Percentiles rank a stretch among this genome's conserved stretches.
Evolutionary conservation across 192 early-diverging fungal species (phyloP).

Genomic region (Pilaira anomala): DNA sequence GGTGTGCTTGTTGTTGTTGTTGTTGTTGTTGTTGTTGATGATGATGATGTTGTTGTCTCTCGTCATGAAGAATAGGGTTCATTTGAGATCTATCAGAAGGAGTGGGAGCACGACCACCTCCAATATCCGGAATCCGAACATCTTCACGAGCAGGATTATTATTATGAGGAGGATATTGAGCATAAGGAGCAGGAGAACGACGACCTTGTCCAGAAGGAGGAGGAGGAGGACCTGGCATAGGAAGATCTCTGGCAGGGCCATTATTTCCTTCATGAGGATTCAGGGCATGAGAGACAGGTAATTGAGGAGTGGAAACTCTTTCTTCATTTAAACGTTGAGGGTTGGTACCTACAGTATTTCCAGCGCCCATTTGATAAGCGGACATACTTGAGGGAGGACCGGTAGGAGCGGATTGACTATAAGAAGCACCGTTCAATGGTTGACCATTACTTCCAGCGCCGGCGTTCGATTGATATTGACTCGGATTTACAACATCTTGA

Average conservation of each 20-base stretch:
- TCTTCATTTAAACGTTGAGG: conserved; percentile 7
- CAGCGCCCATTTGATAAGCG: conserved; percentile 20
- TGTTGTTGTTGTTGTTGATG: neutral
- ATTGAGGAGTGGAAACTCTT: conserved; percentile 11
- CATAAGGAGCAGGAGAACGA: conserved; percentile 33
- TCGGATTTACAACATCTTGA: conserved; percentile 35
- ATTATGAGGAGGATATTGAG: conserved; percentile 9
- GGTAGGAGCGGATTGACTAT: conserved; percentile 23
- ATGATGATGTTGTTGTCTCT: conserved; percentile 8
- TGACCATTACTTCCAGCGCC: conserved; percentile 7
- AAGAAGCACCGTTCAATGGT: conserved; percentile 19
- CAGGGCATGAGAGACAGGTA: conserved; percentile 15
- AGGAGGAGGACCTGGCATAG: conserved; percentile 32
- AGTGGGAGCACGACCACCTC: conserved; percentile 31
- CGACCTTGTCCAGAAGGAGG: conserved; percentile 6
- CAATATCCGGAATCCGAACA: conserved; percentile 39
- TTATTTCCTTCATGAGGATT: conserved; percentile 19
- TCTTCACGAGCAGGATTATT: conserved; percentile 25
- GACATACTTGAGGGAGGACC: conserved; percentile 36
- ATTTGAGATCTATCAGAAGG: conserved; percentile 39
- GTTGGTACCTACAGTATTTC: neutral
- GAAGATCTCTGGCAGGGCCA: conserved; percentile 33
- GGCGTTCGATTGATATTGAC: no score
- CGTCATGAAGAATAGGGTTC: conserved; percentile 36
- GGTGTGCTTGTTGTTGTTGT: neutral